phyloP scores from a whole-genome alignment of 2,329 filamentous ascomycete genomes.

The Calonectria hongkongensis region DNA sequence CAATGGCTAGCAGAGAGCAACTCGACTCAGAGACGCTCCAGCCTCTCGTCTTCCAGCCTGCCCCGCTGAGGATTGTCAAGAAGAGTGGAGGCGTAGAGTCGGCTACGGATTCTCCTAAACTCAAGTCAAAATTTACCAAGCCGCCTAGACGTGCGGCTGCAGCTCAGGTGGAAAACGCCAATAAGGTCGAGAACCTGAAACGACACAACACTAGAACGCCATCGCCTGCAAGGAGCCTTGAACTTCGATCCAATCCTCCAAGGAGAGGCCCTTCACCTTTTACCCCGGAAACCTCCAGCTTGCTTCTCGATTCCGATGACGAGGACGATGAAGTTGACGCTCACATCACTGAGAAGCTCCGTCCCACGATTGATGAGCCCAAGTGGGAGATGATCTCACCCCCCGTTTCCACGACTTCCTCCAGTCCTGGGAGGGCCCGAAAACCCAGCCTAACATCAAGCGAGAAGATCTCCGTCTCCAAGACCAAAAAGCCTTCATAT shows the following conservation, averaged over 20 bases:
- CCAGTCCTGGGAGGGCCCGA: slow-evolving; percentile 38
- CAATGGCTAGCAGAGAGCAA: slow-evolving; percentile 15
- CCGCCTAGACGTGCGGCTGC: slow-evolving; percentile 46
- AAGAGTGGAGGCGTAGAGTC: slow-evolving; percentile 30
- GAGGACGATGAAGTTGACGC: slow-evolving; percentile 53
- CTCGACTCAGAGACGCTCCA: slow-evolving; percentile 35
- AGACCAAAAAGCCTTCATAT: slow-evolving; percentile 33
- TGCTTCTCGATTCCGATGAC: slow-evolving; percentile 65
- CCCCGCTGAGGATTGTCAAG: slow-evolving; percentile 27
- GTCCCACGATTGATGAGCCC: slow-evolving; percentile 63
- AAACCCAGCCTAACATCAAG: slow-evolving; percentile 47
- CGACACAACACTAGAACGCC: slow-evolving; percentile 30
- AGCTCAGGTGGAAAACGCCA: slow-evolving; percentile 25
- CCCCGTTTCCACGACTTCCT: slow-evolving; percentile 59
- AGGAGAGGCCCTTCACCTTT: slow-evolving; percentile 48
- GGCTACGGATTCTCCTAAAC: slow-evolving; percentile 37
- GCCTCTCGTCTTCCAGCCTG: slow-evolving; percentile 43
- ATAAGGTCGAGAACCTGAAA: slow-evolving; percentile 33
- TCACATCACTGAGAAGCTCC: slow-evolving; percentile 57
- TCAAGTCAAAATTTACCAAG: slow-evolving; percentile 56
- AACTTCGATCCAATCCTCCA: slow-evolving; percentile 32
- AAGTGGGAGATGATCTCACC: slow-evolving; percentile 69
- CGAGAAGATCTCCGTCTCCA: slow-evolving; percentile 50
- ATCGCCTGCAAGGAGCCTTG: slow-evolving; percentile 40
- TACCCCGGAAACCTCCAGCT: slow-evolving; percentile 45